Evolutionary conservation across 225 moss, liverwort and hornwort genomes (phyloP), one percentile per base, ranked within the genome.

Genomic region (Marchantia paleacea): DNA sequence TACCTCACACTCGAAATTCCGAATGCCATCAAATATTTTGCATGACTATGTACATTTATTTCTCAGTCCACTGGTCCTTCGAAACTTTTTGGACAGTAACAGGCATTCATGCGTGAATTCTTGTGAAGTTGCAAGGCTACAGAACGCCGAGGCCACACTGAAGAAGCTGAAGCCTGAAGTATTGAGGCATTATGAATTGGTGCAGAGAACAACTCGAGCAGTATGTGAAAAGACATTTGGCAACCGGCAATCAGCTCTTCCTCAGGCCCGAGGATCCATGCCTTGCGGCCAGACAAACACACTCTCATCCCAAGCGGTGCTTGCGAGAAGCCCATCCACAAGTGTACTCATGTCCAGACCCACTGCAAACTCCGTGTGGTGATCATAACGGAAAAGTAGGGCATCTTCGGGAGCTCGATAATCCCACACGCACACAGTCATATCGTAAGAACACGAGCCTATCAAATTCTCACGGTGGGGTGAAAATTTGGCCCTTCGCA

Each of bases 241-340:
- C 19, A 16, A 69, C 1, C 53, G 65, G 3, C 55, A 11, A 6
- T 26, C 15, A 55, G 11, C 26, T 54, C 7, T 4, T 19, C 47
- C 12, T 78, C 78, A 78, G 9, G 91, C 94, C 26, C 91, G 88
- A 58, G 96, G 96, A 77, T 94, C 92, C 93, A 92, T 87, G 30
- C 96, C 96, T 81, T 93, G 92, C 81, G 92, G 93, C 96, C 96
- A 97, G 50, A 97, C 97, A 84, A 85, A 97, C 71, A 94, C 94
- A 72, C 85, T 86, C 63, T 97, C 97, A 81, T 97, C 97, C 97
- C 97, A 97, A 0, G 93, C 97, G 19, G 92, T 91, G 86, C 97
- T 97, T 15, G 97, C 94, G 69, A 97, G 80, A 84, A 97, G 93
- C 18, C 93, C 97, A 77, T 97, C 92, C 20, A 97, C 97, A 79